These are phyloP conservation scores for Monosporascus cannonballus DNA, from an alignment of 2,329 filamentous ascomycete species.

Conservation along the genomic window DNA sequence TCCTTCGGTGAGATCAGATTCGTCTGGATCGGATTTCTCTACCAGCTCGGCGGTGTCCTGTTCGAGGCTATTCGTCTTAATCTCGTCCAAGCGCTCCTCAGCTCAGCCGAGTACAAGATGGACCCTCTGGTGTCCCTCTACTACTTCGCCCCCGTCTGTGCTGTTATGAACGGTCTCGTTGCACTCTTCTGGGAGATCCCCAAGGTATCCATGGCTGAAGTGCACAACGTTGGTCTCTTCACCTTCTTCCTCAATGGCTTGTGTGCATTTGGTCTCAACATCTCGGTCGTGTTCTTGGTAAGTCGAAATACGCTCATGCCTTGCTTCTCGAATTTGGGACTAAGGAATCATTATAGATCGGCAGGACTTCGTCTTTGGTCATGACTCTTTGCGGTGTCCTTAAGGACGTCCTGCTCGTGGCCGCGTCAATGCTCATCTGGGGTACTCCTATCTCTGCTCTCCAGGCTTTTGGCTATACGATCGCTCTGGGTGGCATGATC, in stretches of 20 bases:
- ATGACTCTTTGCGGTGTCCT: slow-evolving; percentile 83
- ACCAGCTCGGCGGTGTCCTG: slow-evolving; percentile 70
- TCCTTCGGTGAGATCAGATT: slow-evolving; percentile 96
- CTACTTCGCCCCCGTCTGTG: slow-evolving; percentile 84
- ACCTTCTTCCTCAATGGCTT: slow-evolving; percentile 71
- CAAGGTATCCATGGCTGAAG: slow-evolving; percentile 59
- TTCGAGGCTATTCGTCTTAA: slow-evolving; percentile 80
- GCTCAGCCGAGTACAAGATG: slow-evolving; percentile 85
- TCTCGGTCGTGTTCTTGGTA: slow-evolving; percentile 82
- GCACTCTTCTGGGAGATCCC: slow-evolving; percentile 71
- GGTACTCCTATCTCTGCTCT: slow-evolving; percentile 66
- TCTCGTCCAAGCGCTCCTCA: slow-evolving; percentile 78
- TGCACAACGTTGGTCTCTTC: slow-evolving; percentile 67
- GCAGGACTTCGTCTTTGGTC: slow-evolving; percentile 80
- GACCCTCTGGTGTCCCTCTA: slow-evolving; percentile 83
- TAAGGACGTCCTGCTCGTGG: slow-evolving; percentile 80
- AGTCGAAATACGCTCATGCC: slow-evolving; percentile 25
- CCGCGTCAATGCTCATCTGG: slow-evolving; percentile 77
- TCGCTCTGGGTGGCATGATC: slow-evolving; percentile 71
- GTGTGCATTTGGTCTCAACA: slow-evolving; percentile 75
- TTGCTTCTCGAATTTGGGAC: background rate
- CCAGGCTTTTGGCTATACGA: slow-evolving; percentile 79
- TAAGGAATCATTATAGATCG: slow-evolving; percentile 56
- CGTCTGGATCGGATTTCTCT: slow-evolving; percentile 70
- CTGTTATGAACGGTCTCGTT: slow-evolving; percentile 71